These are phyloP conservation scores for Pleomassaria siparia DNA, from an alignment of 2,329 filamentous ascomycete species.

Conservation along the genomic window DNA sequence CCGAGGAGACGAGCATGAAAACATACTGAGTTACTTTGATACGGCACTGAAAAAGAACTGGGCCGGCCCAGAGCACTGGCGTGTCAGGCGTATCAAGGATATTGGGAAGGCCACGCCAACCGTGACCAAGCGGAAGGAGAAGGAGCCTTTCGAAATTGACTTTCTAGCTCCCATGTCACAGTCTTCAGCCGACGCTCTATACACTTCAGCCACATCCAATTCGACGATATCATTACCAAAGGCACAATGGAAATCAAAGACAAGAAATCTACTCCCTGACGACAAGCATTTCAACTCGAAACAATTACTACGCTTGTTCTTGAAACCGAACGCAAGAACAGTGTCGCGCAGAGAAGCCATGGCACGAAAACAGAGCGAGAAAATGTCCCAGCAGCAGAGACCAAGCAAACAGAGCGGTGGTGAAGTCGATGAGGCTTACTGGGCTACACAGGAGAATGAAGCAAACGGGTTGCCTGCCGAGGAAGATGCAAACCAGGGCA, in stretches of 20 bases:
- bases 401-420: slow-evolving; percentile 61
- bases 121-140: slow-evolving; percentile 79
- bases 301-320: slow-evolving; percentile 83
- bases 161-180: slow-evolving; percentile 76
- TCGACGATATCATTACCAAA: slow-evolving; percentile 83
- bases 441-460: slow-evolving; percentile 63
- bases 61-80: slow-evolving; percentile 98
- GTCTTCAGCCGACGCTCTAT: slow-evolving; percentile 72
- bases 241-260: slow-evolving; percentile 94
- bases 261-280: slow-evolving; percentile 87
- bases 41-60: slow-evolving; percentile 96
- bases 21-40: slow-evolving; percentile 97
- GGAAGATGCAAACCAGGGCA: slow-evolving; percentile 64
- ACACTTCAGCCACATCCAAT: slow-evolving; percentile 78
- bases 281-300: slow-evolving; percentile 98
- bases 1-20: slow-evolving; percentile 76
- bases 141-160: slow-evolving; percentile 93
- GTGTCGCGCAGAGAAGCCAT: slow-evolving; percentile 60
- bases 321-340: slow-evolving; percentile 90
- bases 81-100: slow-evolving; percentile 89
- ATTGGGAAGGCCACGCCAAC: slow-evolving; percentile 60
- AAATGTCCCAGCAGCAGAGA: slow-evolving; percentile 13
- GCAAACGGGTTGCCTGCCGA: slow-evolving; percentile 47
- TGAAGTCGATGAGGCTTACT: slow-evolving; percentile 94
- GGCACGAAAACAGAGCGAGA: slow-evolving; percentile 1